Conservation (phyloP, 78 protist species). For the Reticulomyxa filosa region DNA sequence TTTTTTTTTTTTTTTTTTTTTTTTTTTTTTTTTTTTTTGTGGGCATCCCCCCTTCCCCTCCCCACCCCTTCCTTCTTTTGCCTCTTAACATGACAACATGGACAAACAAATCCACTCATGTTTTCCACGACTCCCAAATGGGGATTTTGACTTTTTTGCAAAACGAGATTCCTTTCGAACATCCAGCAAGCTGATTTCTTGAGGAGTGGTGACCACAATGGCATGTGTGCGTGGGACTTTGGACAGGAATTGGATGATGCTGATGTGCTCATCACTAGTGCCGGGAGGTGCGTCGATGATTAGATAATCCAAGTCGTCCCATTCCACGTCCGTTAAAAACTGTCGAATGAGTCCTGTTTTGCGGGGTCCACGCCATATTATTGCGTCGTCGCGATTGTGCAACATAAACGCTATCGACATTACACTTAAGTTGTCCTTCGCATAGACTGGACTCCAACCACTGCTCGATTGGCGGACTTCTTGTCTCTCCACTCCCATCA, state of each 20-base stretch:
- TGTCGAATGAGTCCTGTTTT: constrained; percentile 82
- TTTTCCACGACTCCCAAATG: constrained; percentile 99
- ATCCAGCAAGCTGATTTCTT: constrained; percentile 74
- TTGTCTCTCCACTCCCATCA: constrained; percentile 12
- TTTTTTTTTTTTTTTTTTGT: too few relatives aligned
- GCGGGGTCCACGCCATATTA: constrained; percentile 95
- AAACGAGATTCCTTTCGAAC: constrained; percentile 56
- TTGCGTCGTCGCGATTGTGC: constrained; percentile 60
- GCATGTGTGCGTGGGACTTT: constrained; percentile 48
- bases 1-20: too few relatives aligned
- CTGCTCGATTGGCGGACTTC: background rate
- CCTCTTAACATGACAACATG: too few relatives aligned
- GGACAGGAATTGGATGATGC: constrained; percentile 50
- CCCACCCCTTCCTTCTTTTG: too few relatives aligned
- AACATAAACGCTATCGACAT: constrained; percentile 63
- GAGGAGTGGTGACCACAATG: constrained; percentile 92
- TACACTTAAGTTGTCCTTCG: background rate
- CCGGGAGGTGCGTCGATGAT: constrained; percentile 97
- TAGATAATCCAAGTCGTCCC: constrained; percentile 86
- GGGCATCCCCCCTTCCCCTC: too few relatives aligned
- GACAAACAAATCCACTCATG: constrained; percentile 39
- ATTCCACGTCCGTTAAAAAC: constrained; percentile 80
- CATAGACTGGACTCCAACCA: constrained; percentile 5
- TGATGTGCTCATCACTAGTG: constrained; percentile 96
- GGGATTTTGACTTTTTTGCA: too few relatives aligned